A percentile compares a stretch with the other conserved stretches of the same genome.
These are phyloP conservation scores for Cercospora sojina DNA, from an alignment of 2,329 filamentous ascomycete species.

Conservation along the genomic window DNA sequence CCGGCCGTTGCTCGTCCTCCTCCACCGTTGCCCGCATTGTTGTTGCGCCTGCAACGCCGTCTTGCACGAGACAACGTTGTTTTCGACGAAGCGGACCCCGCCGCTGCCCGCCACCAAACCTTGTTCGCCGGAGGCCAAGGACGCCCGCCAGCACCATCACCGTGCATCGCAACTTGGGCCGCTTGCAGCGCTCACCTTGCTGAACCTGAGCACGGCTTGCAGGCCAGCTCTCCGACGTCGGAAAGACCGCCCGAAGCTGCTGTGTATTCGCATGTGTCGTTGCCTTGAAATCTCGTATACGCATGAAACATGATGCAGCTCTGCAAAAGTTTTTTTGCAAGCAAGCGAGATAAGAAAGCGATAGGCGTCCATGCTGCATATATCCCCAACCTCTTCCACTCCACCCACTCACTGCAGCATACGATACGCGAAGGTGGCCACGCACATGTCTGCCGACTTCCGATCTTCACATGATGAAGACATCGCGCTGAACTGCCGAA, in stretches of 20 bases:
- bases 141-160: not conserved
- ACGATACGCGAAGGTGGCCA: not conserved
- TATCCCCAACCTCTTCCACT: not conserved
- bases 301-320: not conserved
- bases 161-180: not conserved
- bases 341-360: not conserved
- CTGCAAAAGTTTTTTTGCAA: not conserved
- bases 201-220: not conserved
- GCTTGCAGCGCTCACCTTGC: not conserved
- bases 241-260: not conserved
- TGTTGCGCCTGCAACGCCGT: not conserved
- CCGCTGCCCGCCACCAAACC: not conserved
- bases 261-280: not conserved
- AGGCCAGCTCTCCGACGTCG: not conserved
- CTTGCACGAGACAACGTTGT: not conserved
- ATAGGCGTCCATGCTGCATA: not conserved
- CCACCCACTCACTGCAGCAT: not conserved
- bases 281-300: not conserved
- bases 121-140: not conserved
- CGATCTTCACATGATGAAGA: not conserved
- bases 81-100: too few species aligned
- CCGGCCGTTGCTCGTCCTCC: not conserved
- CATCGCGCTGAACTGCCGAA: not conserved
- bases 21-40: not conserved
- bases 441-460: not conserved